A percentile compares a stretch with the other conserved stretches of the same genome.
Conservation (phyloP, 225 moss, liverwort and hornwort genomes). For the Ulota crispa region DNA sequence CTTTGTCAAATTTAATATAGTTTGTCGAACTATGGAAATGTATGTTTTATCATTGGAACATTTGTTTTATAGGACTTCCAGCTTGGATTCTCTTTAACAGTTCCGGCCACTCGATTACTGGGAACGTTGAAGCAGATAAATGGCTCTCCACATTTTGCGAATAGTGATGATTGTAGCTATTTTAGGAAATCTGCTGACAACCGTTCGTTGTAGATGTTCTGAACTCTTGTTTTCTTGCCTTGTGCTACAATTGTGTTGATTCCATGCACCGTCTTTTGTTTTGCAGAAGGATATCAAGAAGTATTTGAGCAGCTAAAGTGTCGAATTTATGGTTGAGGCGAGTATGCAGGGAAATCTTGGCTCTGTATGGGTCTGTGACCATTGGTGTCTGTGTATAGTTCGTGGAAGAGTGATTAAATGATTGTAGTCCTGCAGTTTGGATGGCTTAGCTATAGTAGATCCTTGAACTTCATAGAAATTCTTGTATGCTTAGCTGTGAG, state of each 20-base stretch:
- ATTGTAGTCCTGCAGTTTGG: neutral
- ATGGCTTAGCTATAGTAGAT: neutral
- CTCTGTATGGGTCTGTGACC: neutral
- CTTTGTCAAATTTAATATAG: neutral
- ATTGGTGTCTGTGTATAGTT: conserved; percentile 1
- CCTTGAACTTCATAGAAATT: neutral
- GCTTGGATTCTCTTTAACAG: too few species aligned
- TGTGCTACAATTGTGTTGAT: neutral
- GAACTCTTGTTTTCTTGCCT: neutral
- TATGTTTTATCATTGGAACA: neutral
- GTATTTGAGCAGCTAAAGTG: conserved; percentile 31
- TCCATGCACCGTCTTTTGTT: conserved; percentile 4
- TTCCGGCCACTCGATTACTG: too few species aligned
- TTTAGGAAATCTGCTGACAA: neutral
- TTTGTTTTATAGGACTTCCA: neutral
- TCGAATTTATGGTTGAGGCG: neutral
- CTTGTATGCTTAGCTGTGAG: neutral
- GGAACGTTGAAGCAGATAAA: too few species aligned
- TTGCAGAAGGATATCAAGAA: conserved; percentile 57
- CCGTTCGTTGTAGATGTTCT: neutral
- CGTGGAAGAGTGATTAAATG: conserved; percentile 2
- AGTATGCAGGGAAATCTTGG: neutral
- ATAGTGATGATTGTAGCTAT: neutral
- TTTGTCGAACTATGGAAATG: neutral
- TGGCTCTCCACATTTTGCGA: neutral